Conservation (phyloP, 2,329 filamentous ascomycete species). For the Akanthomyces muscarius region DNA sequence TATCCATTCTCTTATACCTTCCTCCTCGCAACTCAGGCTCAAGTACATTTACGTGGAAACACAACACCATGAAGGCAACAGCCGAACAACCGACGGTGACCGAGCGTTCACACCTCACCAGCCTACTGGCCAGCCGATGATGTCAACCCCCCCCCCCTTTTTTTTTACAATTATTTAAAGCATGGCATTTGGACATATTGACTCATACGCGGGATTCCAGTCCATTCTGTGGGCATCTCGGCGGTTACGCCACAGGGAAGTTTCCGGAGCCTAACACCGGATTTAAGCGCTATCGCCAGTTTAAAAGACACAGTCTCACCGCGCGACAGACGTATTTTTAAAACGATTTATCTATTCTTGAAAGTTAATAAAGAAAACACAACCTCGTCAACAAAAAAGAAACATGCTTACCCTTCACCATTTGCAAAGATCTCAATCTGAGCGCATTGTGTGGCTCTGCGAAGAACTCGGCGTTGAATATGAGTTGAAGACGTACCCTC, state of each 20-base stretch:
- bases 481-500: neutral
- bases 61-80: neutral
- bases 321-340: neutral
- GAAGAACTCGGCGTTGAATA: constrained; percentile 5
- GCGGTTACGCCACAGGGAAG: neutral
- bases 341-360: neutral
- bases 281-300: neutral
- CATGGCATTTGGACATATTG: neutral
- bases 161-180: neutral
- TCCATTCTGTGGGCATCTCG: neutral
- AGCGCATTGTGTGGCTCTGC: constrained; percentile 11
- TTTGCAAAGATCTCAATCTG: constrained; percentile 3
- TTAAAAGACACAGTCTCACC: neutral
- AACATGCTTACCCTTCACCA: neutral
- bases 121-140: neutral
- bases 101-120: neutral
- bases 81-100: neutral
- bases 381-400: neutral
- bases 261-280: neutral
- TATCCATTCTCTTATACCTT: too few relatives aligned
- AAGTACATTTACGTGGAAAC: too few relatives aligned
- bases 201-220: neutral
- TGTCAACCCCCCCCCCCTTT: neutral
- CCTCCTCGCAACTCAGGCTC: too few relatives aligned
- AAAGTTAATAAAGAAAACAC: too few relatives aligned